Evolutionary conservation across 495 filamentous ascomycete species (phyloP).

Genomic region (Parmelia sp.): DNA sequence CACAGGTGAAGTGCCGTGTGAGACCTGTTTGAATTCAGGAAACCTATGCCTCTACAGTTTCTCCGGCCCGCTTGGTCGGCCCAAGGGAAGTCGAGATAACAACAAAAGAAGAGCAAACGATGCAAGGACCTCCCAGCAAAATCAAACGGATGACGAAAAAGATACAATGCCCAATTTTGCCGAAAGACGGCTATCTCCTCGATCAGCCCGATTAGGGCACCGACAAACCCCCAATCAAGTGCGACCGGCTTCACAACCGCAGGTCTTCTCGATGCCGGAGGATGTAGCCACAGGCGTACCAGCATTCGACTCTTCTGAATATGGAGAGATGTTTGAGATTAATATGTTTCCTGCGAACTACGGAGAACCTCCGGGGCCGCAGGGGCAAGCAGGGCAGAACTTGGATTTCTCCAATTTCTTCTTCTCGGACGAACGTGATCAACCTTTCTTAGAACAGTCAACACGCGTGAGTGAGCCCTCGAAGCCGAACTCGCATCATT

Average conservation of each 20-base stretch:
- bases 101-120: conserved; percentile 7
- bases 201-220: conserved; percentile 10
- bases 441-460: conserved; percentile 8
- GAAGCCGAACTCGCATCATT: neutral
- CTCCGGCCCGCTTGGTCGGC: conserved; percentile 16
- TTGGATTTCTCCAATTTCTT: conserved; percentile 9
- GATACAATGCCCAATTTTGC: conserved; percentile 5
- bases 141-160: conserved; percentile 7
- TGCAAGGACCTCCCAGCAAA: conserved; percentile 3
- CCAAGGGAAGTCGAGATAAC: conserved; percentile 14
- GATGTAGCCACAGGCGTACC: conserved; percentile 6
- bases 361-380: conserved; percentile 2
- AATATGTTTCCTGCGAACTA: conserved; percentile 3
- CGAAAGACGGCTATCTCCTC: conserved; percentile 3
- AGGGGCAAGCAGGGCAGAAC: conserved; percentile 8
- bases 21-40: conserved; percentile 17
- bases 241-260: neutral
- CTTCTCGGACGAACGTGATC: conserved; percentile 6
- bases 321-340: conserved; percentile 12
- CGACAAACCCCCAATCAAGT: conserved; percentile 7
- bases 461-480: conserved; percentile 5
- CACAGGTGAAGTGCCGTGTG: conserved; percentile 16
- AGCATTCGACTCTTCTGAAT: conserved; percentile 7
- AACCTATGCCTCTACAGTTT: conserved; percentile 15
- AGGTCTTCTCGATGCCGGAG: conserved; percentile 6